phyloP scores from a whole-genome alignment of 164 flowering plant species.

The Paratinospora sagittata region DNA sequence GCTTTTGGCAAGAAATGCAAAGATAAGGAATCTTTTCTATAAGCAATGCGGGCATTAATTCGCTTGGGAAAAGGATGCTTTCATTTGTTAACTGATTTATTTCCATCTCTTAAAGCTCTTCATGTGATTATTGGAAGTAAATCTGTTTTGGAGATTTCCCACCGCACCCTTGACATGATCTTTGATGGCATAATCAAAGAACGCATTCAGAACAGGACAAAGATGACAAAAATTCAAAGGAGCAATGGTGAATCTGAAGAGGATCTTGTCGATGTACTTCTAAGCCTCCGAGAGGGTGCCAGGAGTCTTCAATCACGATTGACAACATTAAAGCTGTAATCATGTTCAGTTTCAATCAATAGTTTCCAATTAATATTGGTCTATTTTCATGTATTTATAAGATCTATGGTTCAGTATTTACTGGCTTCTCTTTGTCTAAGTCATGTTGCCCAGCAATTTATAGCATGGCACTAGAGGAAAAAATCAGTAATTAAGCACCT shows the following conservation, averaged over 20 bases:
- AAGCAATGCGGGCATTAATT: slow-evolving; percentile 6
- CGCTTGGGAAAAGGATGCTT: slow-evolving; percentile 25
- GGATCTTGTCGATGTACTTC: slow-evolving; percentile 9
- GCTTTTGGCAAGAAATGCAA: slow-evolving; percentile 34
- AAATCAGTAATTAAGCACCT: too few species aligned
- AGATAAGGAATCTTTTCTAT: slow-evolving; percentile 27
- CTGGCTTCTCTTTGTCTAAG: too few species aligned
- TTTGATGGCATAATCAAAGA: too few species aligned
- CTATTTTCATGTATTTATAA: too few species aligned
- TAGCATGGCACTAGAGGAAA: too few species aligned
- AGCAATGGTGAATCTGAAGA: not conserved
- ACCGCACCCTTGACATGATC: slow-evolving; percentile 20
- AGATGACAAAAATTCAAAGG: not conserved
- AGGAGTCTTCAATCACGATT: not conserved
- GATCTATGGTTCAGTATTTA: too few species aligned
- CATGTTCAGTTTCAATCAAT: not conserved
- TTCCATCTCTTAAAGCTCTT: slow-evolving; percentile 15
- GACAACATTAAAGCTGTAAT: not conserved
- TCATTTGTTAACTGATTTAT: slow-evolving; percentile 24
- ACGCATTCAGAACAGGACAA: slow-evolving; percentile 13
- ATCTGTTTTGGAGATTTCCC: slow-evolving; percentile 15
- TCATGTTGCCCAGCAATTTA: too few species aligned
- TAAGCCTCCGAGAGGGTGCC: not conserved
- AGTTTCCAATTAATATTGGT: not conserved
- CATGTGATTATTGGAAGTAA: slow-evolving; percentile 16